These are phyloP conservation scores for Fusarium brachygibbosum DNA, from an alignment of 2,329 filamentous ascomycete species.

Conservation along the genomic window DNA sequence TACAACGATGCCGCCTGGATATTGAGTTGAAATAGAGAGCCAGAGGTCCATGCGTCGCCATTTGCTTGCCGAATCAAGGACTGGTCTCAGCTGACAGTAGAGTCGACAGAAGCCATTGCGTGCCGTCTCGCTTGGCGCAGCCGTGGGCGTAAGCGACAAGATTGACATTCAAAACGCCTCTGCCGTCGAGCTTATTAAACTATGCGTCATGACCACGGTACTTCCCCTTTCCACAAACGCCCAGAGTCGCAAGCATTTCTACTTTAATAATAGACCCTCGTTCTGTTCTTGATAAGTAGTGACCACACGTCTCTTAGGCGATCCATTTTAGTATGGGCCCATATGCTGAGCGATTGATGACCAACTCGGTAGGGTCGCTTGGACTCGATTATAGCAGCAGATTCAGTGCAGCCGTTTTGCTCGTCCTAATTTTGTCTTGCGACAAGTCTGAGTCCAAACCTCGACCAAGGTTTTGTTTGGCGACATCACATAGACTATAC, in stretches of 20 bases:
- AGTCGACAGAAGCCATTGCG: slow-evolving; percentile 19
- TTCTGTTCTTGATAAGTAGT: slow-evolving; percentile 14
- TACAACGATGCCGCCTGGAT: slow-evolving; percentile 22
- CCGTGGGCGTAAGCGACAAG: slow-evolving; percentile 22
- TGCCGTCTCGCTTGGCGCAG: slow-evolving; percentile 34
- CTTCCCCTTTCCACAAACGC: slow-evolving; percentile 1
- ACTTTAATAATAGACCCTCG: slow-evolving; percentile 6
- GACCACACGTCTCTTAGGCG: slow-evolving; percentile 17
- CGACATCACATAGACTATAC: slow-evolving; percentile 27
- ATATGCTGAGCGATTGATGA: slow-evolving; percentile 25
- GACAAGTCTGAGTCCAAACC: slow-evolving; percentile 21
- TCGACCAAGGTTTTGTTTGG: slow-evolving; percentile 34
- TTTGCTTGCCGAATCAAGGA: slow-evolving; percentile 36
- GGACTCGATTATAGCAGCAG: slow-evolving; percentile 18
- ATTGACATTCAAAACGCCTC: slow-evolving; percentile 21
- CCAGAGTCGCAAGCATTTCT: slow-evolving; percentile 9
- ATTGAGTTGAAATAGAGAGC: slow-evolving; percentile 22
- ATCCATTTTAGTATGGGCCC: slow-evolving; percentile 22
- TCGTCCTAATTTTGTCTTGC: slow-evolving; percentile 9
- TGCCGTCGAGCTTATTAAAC: slow-evolving; percentile 28
- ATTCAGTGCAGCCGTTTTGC: slow-evolving; percentile 6
- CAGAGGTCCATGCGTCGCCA: slow-evolving; percentile 26
- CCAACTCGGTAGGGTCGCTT: slow-evolving; percentile 20
- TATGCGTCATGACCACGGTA: slow-evolving; percentile 8
- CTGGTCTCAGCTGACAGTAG: slow-evolving; percentile 36